These are phyloP conservation scores for Camellia lanceoleosa DNA, from an alignment of 148 eudicot species.

Conservation along the genomic window DNA sequence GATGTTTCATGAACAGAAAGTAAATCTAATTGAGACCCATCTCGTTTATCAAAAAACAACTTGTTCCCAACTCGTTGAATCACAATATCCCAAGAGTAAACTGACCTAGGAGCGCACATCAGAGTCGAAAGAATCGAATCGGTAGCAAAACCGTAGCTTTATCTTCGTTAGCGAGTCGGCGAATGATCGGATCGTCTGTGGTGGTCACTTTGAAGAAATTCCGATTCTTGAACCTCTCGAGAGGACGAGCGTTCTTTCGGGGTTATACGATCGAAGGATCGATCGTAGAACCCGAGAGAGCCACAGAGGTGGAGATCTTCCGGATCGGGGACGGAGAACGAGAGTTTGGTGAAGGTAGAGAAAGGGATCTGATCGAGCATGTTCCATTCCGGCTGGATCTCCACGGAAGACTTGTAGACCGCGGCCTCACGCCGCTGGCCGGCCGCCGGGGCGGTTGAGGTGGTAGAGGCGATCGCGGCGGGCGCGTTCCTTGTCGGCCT, in stretches of 20 bases:
- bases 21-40: conserved; percentile 83
- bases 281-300: conserved; percentile 59
- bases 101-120: conserved; percentile 85
- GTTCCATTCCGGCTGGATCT: conserved; percentile 97
- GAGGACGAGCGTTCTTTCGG: conserved; percentile 70
- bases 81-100: conserved; percentile 95
- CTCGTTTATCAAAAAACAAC: conserved; percentile 85
- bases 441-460: conserved; percentile 49
- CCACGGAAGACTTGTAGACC: conserved; percentile 70
- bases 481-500: conserved; percentile 82
- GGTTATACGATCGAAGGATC: conserved; percentile 60
- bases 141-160: conserved; percentile 88
- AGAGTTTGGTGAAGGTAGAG: conserved; percentile 72
- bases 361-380: conserved; percentile 97
- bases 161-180: conserved; percentile 86
- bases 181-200: conserved; percentile 83
- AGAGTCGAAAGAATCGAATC: conserved; percentile 71
- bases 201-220: conserved; percentile 90
- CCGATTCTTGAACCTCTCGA: conserved; percentile 81
- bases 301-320: conserved; percentile 84
- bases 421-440: conserved; percentile 71
- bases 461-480: conserved; percentile 72
- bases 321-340: conserved; percentile 73
- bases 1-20: conserved; percentile 78
- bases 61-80: conserved; percentile 90